Evolutionary conservation across 2,329 filamentous ascomycete species (phyloP), one percentile per base, ranked within the genome.

Genomic region (Ascocoryne sarcoides): DNA sequence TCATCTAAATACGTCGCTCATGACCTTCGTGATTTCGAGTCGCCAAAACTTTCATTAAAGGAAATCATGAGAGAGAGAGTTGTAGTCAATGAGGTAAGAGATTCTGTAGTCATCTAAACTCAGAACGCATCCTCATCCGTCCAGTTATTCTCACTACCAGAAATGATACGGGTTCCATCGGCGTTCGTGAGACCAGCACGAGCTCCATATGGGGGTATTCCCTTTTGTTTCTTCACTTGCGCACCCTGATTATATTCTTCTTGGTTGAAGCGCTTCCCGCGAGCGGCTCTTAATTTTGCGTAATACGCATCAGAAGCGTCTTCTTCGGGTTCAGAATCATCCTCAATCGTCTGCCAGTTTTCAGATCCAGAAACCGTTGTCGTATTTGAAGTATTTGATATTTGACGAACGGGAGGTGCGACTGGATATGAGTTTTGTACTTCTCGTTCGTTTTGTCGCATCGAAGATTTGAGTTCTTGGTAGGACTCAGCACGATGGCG

Each of bases 331-430:
- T 87, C 82, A 46, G 82, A 87, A 50, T 74, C 78, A 60, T 94
- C 86, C 53, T 92, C 89, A 55, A 92, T 96, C 8, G 89, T 95
- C 63, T 96, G 90, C 90, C 90, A 96, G 61, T 96, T 96, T 64
- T 96, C 90, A 3, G 86, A 94, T 1, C 85, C 86, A 4, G 84
- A 87, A 18, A 84, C 71, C 16, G 71, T 72, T 2, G 67, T 66
- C 2, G 36, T 31, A 15, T 36, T 31, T 5, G 85, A 89, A 1
- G 82, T 81, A 49, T 79, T 79, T 5, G 82, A 86, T 12, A 82
- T 79, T 53, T 90, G 84, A 35, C 86, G 70, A 46, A 66, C 70
- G 17, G 53, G 43, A 32, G 56, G 53, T 15, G 54, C 51, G 16
- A 45, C 36, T 29, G 53, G 42, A 44, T 55, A 58, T 2, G 45